Evolutionary conservation across 148 eudicot species (phyloP).

Genomic region (Mesembryanthemum crystallinum): DNA sequence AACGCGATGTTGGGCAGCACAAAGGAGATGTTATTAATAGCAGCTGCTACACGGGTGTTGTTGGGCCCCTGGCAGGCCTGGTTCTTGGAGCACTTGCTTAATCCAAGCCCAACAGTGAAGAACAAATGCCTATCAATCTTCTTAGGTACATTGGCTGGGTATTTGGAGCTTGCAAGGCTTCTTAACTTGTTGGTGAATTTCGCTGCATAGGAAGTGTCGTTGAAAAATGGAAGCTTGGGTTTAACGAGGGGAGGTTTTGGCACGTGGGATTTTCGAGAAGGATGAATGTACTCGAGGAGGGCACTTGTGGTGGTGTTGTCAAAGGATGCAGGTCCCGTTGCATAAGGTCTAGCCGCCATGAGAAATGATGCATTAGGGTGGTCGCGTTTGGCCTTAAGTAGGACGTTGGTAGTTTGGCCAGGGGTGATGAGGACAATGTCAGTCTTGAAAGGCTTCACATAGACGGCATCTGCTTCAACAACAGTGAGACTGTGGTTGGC

Average conservation of each 20-base stretch:
- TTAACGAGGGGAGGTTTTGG: neutral
- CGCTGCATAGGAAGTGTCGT: constrained; percentile 25
- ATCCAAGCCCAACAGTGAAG: constrained; percentile 30
- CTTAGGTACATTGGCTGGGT: constrained; percentile 24
- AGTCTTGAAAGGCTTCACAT: constrained; percentile 25
- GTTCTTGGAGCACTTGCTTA: constrained; percentile 18
- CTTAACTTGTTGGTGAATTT: constrained; percentile 18
- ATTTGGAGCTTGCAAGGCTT: constrained; percentile 20
- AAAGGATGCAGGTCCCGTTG: constrained; percentile 21
- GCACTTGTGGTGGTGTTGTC: constrained; percentile 27
- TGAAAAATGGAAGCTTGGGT: constrained; percentile 29
- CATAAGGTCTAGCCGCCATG: constrained; percentile 27
- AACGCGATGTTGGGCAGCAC: constrained; percentile 19
- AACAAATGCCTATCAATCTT: constrained; percentile 23
- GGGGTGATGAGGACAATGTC: constrained; percentile 29
- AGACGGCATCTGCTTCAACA: constrained; percentile 31
- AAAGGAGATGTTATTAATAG: constrained; percentile 22
- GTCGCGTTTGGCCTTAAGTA: constrained; percentile 9
- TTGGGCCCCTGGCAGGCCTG: constrained; percentile 26
- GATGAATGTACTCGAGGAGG: constrained; percentile 20
- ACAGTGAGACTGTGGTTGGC: constrained; percentile 29
- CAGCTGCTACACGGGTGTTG: constrained; percentile 21
- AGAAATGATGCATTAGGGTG: constrained; percentile 18
- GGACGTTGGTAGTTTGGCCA: constrained; percentile 33
- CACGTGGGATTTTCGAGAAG: neutral